Conservation (phyloP, 495 filamentous ascomycete species). For the Hypoxylon lienhwacheense region DNA sequence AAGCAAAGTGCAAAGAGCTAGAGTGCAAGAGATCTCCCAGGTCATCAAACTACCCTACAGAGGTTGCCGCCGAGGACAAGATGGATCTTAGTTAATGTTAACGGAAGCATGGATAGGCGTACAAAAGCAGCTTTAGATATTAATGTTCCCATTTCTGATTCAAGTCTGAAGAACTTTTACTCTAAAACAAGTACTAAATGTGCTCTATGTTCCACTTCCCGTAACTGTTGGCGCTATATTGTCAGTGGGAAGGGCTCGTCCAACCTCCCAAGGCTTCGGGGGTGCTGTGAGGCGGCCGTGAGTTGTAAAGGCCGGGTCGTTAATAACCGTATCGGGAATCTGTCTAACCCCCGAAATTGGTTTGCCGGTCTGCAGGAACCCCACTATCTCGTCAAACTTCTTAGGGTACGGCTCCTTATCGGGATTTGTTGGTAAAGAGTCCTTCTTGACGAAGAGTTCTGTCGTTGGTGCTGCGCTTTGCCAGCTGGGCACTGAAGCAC, state of each 20-base stretch:
- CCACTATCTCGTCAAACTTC: slow-evolving; percentile 86
- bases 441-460: slow-evolving; percentile 41
- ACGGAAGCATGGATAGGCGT: not conserved
- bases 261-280: slow-evolving; percentile 79
- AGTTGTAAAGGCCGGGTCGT: slow-evolving; percentile 49
- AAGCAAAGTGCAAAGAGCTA: slow-evolving; percentile 14
- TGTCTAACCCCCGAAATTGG: slow-evolving; percentile 87
- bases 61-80: slow-evolving; percentile 7
- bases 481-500: slow-evolving; percentile 44
- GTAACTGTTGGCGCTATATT: not conserved
- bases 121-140: not conserved
- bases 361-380: slow-evolving; percentile 80
- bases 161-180: not conserved
- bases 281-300: slow-evolving; percentile 55
- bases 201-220: slow-evolving; percentile 1
- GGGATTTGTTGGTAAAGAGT: slow-evolving; percentile 25
- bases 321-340: slow-evolving; percentile 80
- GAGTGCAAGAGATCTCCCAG: slow-evolving; percentile 1
- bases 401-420: slow-evolving; percentile 71
- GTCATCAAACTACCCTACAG: slow-evolving; percentile 1
- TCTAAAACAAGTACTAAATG: slow-evolving; percentile 4
- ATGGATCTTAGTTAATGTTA: slow-evolving; percentile 23
- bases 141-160: not conserved
- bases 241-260: slow-evolving; percentile 3
- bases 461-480: slow-evolving; percentile 48